Conservation (phyloP, 2,329 filamentous ascomycete species). For the Exophiala sp. region DNA sequence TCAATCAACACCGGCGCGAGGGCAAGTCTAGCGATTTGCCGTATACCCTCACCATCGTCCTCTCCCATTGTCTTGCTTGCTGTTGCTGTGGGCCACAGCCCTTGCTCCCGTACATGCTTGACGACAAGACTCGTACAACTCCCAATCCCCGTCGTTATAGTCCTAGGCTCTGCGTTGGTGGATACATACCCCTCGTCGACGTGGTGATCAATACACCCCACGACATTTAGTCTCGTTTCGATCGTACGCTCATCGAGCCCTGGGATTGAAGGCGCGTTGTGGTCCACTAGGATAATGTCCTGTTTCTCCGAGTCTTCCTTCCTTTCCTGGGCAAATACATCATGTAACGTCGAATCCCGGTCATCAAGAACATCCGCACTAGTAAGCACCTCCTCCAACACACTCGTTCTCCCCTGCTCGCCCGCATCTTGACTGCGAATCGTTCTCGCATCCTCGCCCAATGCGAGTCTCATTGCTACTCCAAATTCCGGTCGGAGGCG, state of each 20-base stretch:
- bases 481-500: slow-evolving; percentile 57
- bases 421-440: slow-evolving; percentile 30
- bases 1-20: slow-evolving; percentile 44
- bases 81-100: slow-evolving; percentile 34
- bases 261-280: slow-evolving; percentile 40
- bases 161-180: slow-evolving; percentile 43
- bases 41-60: slow-evolving; percentile 29
- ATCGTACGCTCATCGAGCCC: slow-evolving; percentile 35
- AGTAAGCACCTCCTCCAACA: slow-evolving; percentile 38
- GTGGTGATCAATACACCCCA: slow-evolving; percentile 61
- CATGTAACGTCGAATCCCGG: neutral
- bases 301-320: slow-evolving; percentile 5
- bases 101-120: slow-evolving; percentile 47
- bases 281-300: slow-evolving; percentile 40
- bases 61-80: neutral
- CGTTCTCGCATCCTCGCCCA: slow-evolving; percentile 39
- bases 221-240: slow-evolving; percentile 39
- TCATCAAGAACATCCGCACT: slow-evolving; percentile 37
- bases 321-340: slow-evolving; percentile 1
- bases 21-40: slow-evolving; percentile 43
- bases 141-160: slow-evolving; percentile 53
- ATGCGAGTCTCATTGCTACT: slow-evolving; percentile 51
- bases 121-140: slow-evolving; percentile 59
- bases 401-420: slow-evolving; percentile 15
- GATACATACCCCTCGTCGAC: slow-evolving; percentile 56